These are phyloP conservation scores for Knufia petricola DNA, from an alignment of 2,329 filamentous ascomycete genomes.

Conservation along the genomic window DNA sequence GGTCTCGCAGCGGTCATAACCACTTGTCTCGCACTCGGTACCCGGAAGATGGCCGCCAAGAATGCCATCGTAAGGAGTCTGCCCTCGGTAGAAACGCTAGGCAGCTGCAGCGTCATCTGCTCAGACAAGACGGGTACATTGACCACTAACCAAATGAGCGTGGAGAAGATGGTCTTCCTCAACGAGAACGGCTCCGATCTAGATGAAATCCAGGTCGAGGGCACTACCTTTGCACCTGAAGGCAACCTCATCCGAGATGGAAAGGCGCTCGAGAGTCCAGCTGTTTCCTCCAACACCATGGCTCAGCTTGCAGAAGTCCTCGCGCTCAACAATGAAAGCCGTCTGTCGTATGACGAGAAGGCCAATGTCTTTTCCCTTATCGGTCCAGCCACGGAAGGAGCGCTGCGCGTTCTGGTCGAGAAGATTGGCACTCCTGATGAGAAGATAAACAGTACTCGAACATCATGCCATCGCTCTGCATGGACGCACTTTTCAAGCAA, in stretches of 20 bases:
- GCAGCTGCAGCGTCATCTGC: slow-evolving; percentile 98
- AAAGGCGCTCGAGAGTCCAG: slow-evolving; percentile 57
- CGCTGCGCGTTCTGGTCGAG: slow-evolving; percentile 79
- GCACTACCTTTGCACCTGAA: slow-evolving; percentile 81
- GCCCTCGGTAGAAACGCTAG: slow-evolving; percentile 92
- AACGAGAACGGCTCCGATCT: slow-evolving; percentile 62
- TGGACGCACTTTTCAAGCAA: slow-evolving; percentile 73
- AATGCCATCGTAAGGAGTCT: slow-evolving; percentile 94
- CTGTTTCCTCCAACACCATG: slow-evolving; percentile 64
- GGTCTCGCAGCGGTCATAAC: slow-evolving; percentile 97
- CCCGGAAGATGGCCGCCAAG: slow-evolving; percentile 96
- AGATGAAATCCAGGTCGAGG: slow-evolving; percentile 80
- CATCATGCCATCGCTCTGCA: slow-evolving; percentile 42
- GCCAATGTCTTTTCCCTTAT: slow-evolving; percentile 67
- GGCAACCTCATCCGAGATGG: slow-evolving; percentile 63
- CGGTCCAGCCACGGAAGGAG: slow-evolving; percentile 92
- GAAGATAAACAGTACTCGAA: slow-evolving; percentile 44
- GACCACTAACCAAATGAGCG: slow-evolving; percentile 99
- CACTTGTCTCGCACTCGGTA: slow-evolving; percentile 92
- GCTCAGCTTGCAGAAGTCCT: slow-evolving; percentile 63
- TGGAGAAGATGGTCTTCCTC: slow-evolving; percentile 82
- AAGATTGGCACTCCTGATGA: slow-evolving; percentile 80
- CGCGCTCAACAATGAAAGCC: slow-evolving; percentile 80
- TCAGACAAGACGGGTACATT: slow-evolving; percentile 98
- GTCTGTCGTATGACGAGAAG: slow-evolving; percentile 70